phyloP scores from a whole-genome alignment of 164 flowering plant genomes.

The Annona squamosa region DNA sequence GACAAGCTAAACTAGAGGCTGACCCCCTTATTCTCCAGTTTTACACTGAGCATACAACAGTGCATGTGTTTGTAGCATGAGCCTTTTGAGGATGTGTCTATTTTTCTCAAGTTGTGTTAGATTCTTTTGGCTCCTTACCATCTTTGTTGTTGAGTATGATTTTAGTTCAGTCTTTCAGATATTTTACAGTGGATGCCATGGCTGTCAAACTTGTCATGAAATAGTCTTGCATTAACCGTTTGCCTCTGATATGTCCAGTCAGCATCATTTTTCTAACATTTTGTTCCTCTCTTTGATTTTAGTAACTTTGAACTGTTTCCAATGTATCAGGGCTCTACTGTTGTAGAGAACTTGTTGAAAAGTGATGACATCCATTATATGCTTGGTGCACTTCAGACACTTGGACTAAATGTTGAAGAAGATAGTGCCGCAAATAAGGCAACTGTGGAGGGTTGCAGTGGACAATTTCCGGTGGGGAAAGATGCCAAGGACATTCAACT shows the following conservation, averaged over 20 bases:
- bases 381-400: constrained; percentile 68
- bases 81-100: background rate
- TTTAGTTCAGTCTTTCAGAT: background rate
- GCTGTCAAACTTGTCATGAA: background rate
- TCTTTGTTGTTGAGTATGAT: background rate
- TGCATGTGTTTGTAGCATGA: too few relatives aligned
- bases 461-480: constrained; percentile 69
- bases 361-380: constrained; percentile 84
- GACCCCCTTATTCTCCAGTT: too few relatives aligned
- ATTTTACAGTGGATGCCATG: background rate
- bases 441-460: constrained; percentile 67
- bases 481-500: constrained; percentile 56
- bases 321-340: constrained; percentile 65
- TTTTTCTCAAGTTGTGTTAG: background rate
- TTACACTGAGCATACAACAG: too few relatives aligned
- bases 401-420: constrained; percentile 62
- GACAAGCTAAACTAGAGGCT: too few relatives aligned
- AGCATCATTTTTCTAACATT: background rate
- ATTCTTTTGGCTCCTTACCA: background rate
- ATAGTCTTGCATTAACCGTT: background rate
- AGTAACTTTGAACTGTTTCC: background rate
- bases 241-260: too few relatives aligned
- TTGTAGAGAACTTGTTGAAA: constrained; percentile 79
- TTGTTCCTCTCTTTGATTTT: background rate
- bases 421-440: constrained; percentile 44